Conservation (phyloP, 2,329 filamentous ascomycete genomes). For the Drechslerella dactyloides region DNA sequence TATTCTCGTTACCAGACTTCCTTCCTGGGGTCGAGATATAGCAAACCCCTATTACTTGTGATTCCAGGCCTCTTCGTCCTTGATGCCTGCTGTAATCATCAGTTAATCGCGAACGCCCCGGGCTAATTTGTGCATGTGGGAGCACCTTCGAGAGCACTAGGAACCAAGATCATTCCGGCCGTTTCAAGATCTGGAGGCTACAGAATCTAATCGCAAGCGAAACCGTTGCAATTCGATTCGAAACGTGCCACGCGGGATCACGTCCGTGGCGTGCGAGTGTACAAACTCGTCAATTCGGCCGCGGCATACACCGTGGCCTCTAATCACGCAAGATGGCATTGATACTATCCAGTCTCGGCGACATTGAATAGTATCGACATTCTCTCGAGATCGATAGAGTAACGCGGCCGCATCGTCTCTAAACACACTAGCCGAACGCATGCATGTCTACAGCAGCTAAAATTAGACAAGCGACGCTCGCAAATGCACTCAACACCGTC, state of each 20-base stretch:
- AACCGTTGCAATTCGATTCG: no score
- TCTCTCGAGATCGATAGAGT: neutral
- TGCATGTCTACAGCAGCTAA: neutral
- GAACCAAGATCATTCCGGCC: no score
- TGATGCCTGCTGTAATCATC: neutral
- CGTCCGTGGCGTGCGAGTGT: neutral
- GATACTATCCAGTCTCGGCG: no score
- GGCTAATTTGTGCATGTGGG: neutral
- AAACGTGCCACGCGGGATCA: conserved; percentile 6
- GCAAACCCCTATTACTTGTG: neutral
- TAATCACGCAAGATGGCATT: no score
- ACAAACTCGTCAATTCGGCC: neutral
- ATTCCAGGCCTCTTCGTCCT: neutral
- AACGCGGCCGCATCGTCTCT: neutral
- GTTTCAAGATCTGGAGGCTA: neutral
- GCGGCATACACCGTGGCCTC: neutral
- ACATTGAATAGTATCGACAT: no score
- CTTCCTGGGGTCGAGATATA: conserved; percentile 10
- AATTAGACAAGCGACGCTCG: neutral
- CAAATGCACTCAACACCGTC: neutral
- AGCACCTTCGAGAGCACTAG: no score
- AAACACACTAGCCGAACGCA: neutral
- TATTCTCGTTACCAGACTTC: conserved; percentile 34
- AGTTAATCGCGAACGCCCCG: neutral
- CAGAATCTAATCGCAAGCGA: neutral